These are phyloP conservation scores for Cochlearia excelsa DNA, from an alignment of 345 rosid genomes.

Conservation along the genomic window DNA sequence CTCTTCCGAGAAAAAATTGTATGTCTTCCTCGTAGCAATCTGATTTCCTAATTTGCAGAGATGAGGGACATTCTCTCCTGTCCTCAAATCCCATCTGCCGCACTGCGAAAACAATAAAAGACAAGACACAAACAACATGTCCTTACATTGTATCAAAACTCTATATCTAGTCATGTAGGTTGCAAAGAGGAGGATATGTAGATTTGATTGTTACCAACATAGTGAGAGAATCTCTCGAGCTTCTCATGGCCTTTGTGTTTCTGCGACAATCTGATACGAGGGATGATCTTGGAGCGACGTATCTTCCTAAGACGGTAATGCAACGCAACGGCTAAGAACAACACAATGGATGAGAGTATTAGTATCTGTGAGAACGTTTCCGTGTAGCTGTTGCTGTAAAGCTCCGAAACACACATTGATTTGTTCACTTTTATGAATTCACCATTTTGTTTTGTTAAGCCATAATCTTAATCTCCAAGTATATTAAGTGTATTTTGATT, in stretches of 20 bases:
- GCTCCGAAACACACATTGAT: constrained; percentile 38
- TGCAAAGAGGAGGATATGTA: constrained; percentile 3
- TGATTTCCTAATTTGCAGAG: constrained; percentile 67
- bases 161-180: constrained; percentile 10
- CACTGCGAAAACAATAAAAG: constrained; percentile 40
- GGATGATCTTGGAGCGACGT: constrained; percentile 61
- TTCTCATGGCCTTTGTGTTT: constrained; percentile 51
- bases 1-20: constrained; percentile 54
- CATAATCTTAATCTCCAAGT: too few relatives aligned
- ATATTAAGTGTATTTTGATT: too few relatives aligned
- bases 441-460: too few relatives aligned
- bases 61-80: constrained; percentile 70
- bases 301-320: constrained; percentile 45
- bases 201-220: constrained; percentile 58
- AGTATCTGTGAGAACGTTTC: constrained; percentile 52
- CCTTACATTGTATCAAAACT: constrained; percentile 22
- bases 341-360: constrained; percentile 57
- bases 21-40: constrained; percentile 74
- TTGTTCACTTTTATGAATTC: background rate
- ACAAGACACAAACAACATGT: constrained; percentile 9
- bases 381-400: constrained; percentile 12
- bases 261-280: constrained; percentile 45
- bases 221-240: constrained; percentile 86
- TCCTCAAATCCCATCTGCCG: constrained; percentile 89
- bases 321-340: constrained; percentile 61